Percentiles rank a stretch among this genome's conserved stretches.
Conservation (phyloP, 176 grass and related monocot genomes). For the Tillandsia leiboldiana region DNA sequence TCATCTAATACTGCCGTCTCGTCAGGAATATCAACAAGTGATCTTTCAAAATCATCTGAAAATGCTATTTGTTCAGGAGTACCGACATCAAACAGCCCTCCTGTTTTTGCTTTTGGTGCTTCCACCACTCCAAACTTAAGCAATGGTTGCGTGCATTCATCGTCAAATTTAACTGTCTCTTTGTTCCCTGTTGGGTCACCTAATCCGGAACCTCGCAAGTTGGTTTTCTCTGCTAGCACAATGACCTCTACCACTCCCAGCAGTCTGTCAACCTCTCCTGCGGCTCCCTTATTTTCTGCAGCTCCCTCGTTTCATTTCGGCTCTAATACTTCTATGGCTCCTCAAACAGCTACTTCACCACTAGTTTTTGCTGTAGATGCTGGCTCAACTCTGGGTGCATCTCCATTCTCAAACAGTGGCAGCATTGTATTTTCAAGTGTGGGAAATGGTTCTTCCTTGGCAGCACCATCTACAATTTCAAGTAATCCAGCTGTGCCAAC, state of each 20-base stretch:
- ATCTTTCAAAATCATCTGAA: constrained; percentile 8
- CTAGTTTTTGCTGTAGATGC: not conserved
- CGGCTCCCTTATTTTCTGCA: not conserved
- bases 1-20: too few species aligned
- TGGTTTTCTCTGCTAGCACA: constrained; percentile 2
- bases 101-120: not conserved
- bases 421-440: not conserved
- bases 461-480: not conserved
- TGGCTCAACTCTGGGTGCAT: not conserved
- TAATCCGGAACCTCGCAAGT: not conserved
- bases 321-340: not conserved
- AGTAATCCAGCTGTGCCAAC: not conserved
- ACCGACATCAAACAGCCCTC: not conserved
- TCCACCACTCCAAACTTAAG: not conserved
- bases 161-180: not conserved
- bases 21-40: not conserved
- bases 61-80: constrained; percentile 2
- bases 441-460: not conserved
- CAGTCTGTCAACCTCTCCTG: not conserved
- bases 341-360: not conserved
- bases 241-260: not conserved
- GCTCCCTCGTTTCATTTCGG: constrained; percentile 5
- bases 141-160: not conserved
- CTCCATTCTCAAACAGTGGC: not conserved
- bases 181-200: not conserved